Evolutionary conservation across 2,329 filamentous ascomycete species (phyloP), one percentile per base, ranked within the genome.

Genomic region (Capronia americana): DNA sequence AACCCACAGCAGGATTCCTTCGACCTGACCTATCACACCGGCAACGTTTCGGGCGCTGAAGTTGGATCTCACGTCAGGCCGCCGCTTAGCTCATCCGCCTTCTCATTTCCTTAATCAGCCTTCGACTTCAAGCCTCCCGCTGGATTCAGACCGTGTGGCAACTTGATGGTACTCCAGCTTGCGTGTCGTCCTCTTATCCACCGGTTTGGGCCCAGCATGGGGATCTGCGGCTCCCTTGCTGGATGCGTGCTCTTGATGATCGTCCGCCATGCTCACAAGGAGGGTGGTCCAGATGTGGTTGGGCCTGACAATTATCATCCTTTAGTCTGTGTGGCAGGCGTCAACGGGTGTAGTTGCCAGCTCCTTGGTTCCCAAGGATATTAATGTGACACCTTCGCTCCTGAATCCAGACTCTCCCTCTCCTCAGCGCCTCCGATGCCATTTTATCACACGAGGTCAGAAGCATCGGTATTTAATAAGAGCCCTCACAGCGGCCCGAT

Each of bases 31-130:
- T 61, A 61, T 61, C 58, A 61, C n/a, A 24, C 23, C 30, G 14
- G 14, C 1, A 11, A n/a, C 10, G 34, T 57, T 57, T 57, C 55
- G 12, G n/a, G 20, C 12, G 55, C 34, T 57, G 55, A n/a, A 24
- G 10, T 61, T 23, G 46, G 30, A 51, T 61, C 58, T 61, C 58
- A 61, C 58, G 58, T 61, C 58, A 61, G 58, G 58, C 28, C 23
- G 30, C 30, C 7, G 58, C 58, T 61, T 53, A 61, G 44, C 32
- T 61, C 48, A 53, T 61, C 44, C 20, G 48, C 57, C 30, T 8
- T 44, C 28, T 53, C 38, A 48, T 20, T 59, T 59, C 32, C 24
- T 57, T 44, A 50, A 60, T 60, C 57, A 60, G 57, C 57, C 57
- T 30, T 24, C 24, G 8, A 24, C 20, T 14, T 30, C 57, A 50